Conservation (phyloP, 2,329 filamentous ascomycete genomes). For the Claviceps pusilla region DNA sequence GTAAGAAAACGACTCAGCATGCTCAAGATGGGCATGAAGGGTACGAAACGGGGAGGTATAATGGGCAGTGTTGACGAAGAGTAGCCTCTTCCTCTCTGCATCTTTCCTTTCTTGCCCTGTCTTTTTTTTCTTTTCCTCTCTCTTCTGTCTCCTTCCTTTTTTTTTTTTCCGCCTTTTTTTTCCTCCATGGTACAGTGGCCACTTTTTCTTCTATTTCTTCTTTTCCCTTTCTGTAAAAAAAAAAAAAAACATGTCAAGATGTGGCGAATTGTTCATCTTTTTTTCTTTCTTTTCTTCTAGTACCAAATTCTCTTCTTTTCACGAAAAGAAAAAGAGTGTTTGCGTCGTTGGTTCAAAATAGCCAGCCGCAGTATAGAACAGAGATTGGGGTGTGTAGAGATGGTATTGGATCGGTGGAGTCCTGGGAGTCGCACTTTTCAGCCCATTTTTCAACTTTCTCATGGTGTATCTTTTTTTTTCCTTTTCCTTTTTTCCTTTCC, state of each 20-base stretch:
- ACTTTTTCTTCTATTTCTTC: too few relatives aligned
- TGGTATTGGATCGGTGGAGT: neutral
- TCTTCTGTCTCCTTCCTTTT: neutral
- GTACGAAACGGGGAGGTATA: slow-evolving; percentile 36
- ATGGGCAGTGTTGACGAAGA: slow-evolving; percentile 44
- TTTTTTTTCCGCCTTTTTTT: neutral
- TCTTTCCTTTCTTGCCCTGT: too few relatives aligned
- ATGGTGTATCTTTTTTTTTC: too few relatives aligned
- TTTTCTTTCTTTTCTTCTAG: neutral
- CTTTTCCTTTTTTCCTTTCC: too few relatives aligned
- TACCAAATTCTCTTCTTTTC: too few relatives aligned
- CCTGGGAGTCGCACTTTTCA: neutral
- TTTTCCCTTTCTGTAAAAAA: too few relatives aligned
- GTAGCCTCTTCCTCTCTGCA: slow-evolving; percentile 13
- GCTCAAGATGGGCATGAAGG: slow-evolving; percentile 59
- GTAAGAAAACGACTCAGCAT: slow-evolving; percentile 68
- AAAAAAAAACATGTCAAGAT: too few relatives aligned
- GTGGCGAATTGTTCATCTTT: neutral
- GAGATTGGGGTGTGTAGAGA: neutral
- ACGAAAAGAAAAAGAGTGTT: too few relatives aligned
- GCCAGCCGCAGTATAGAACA: too few relatives aligned
- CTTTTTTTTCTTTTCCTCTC: too few relatives aligned
- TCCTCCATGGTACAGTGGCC: neutral
- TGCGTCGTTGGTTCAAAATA: too few relatives aligned
- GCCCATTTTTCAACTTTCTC: too few relatives aligned